Percentiles rank a stretch among this genome's conserved stretches.
Conservation (phyloP, 2,329 filamentous ascomycete species). For the Colletotrichum abscissum region DNA sequence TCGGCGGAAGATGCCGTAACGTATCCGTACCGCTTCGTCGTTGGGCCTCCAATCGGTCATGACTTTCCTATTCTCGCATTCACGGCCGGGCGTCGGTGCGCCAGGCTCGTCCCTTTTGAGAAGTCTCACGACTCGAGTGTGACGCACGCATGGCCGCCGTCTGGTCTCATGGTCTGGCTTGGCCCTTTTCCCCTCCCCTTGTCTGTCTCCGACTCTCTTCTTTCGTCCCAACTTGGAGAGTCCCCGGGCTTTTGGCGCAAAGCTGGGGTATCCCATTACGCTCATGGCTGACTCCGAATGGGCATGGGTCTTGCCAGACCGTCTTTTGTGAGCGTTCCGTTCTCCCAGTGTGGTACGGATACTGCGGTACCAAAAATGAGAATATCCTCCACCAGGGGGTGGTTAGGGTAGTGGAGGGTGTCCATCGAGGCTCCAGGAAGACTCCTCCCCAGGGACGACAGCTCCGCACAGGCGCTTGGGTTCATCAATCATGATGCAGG, state of each 20-base stretch:
- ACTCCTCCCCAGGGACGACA: neutral
- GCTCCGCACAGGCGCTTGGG: constrained; percentile 6
- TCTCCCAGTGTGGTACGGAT: neutral
- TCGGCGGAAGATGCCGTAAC: constrained; percentile 17
- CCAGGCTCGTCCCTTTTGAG: neutral
- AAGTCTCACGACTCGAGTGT: constrained; percentile 21
- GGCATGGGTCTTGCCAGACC: constrained; percentile 23
- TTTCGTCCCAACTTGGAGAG: constrained; percentile 26
- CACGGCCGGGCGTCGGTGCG: neutral
- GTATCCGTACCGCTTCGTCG: neutral
- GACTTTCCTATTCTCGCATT: constrained; percentile 17
- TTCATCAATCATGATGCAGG: constrained; percentile 5
- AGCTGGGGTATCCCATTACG: constrained; percentile 14
- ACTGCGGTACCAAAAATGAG: constrained; percentile 6
- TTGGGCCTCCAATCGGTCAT: constrained; percentile 1
- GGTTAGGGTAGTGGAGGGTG: neutral
- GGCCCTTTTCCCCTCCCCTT: neutral
- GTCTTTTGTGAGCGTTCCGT: constrained; percentile 14
- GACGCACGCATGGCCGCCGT: constrained; percentile 25
- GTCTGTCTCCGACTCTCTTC: neutral
- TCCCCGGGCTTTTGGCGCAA: neutral
- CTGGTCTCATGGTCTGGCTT: constrained; percentile 27
- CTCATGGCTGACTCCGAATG: constrained; percentile 9
- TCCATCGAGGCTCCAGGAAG: neutral
- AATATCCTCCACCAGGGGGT: constrained; percentile 19